Base-by-base conservation (phyloP, 306 rosid genomes). In the Cucumis melo region DNA sequence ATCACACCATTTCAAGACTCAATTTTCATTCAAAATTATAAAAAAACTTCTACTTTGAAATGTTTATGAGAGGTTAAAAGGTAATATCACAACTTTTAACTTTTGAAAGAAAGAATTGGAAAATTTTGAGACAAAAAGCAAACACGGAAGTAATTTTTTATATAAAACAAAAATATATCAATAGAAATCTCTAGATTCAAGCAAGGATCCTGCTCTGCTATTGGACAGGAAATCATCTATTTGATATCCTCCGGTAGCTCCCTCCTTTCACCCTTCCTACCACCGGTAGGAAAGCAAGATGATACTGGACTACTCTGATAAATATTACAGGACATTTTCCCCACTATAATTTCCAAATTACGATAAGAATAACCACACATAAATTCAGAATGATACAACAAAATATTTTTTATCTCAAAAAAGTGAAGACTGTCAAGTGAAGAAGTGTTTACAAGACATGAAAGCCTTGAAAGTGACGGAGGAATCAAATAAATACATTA, bases 391-490 rank as follows among this genome's bases (percentile, higher is more conserved):
- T 53, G 78, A 53, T 32, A 53, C 9, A 53, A 56, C 78, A 20
- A 55, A 74, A n/a, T 72, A 72, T 27, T 70, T 55, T 55, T 39
- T 55, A 54, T 74, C 62, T 53, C 78, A 74, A 32, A 17, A 54
- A 32, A 34, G 7, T 10, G 21, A 50, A 50, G 39, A 23, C 16
- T 50, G 60, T 50, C 27, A 19, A 74, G 65, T 53, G 51, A 74
- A 74, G 50, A 36, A 55, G 56, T 29, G 58, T 72, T 50, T 72
- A 50, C 76, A 72, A 72, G 76, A 24, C 76, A 42, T 39, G 42
- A 72, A 46, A 72, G 59, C 76, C 76, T 72, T 72, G 76, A 27
- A 48, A 72, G 59, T 72, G 60, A 72, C 76, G 27, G 60, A 68
- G 74, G 23, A 71, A 71, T 46, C 57, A 23, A 44, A 72, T 48